A percentile compares a stretch with the other conserved stretches of the same genome.
These are phyloP conservation scores for Ophiostoma pallidulum DNA, from an alignment of 2,329 filamentous ascomycete genomes.

Conservation along the genomic window DNA sequence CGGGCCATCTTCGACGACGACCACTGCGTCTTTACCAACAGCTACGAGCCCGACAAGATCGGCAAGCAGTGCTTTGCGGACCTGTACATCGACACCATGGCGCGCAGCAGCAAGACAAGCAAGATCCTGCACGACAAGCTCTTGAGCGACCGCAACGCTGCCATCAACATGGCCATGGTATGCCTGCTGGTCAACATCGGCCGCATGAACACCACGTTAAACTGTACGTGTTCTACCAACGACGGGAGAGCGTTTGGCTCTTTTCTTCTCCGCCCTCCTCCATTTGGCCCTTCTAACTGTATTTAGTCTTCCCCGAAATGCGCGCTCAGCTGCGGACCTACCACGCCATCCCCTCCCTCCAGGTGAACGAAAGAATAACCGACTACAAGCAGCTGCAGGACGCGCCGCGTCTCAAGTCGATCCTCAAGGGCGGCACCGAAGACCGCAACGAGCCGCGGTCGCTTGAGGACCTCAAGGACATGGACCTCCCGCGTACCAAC, in stretches of 20 bases:
- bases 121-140: constrained; percentile 97
- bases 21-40: constrained; percentile 74
- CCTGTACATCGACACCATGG: constrained; percentile 97
- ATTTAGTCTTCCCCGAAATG: constrained; percentile 94
- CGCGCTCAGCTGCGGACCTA: constrained; percentile 94
- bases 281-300: constrained; percentile 13
- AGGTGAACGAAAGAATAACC: constrained; percentile 88
- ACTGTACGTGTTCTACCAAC: constrained; percentile 63
- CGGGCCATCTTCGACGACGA: constrained; percentile 70
- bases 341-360: constrained; percentile 91
- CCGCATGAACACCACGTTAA: constrained; percentile 96
- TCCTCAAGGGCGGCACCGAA: constrained; percentile 91
- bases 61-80: constrained; percentile 79
- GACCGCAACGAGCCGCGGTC: constrained; percentile 76
- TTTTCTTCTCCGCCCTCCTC: constrained; percentile 19
- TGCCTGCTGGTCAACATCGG: constrained; percentile 95
- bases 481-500: constrained; percentile 67
- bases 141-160: constrained; percentile 79
- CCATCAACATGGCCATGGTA: constrained; percentile 98
- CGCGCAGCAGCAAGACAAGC: constrained; percentile 96
- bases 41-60: constrained; percentile 56
- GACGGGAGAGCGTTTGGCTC: too few relatives aligned
- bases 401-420: constrained; percentile 90
- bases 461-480: constrained; percentile 68
- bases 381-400: constrained; percentile 98